These are phyloP conservation scores for Limnanthes douglasii DNA, from an alignment of 345 rosid species.

Conservation along the genomic window DNA sequence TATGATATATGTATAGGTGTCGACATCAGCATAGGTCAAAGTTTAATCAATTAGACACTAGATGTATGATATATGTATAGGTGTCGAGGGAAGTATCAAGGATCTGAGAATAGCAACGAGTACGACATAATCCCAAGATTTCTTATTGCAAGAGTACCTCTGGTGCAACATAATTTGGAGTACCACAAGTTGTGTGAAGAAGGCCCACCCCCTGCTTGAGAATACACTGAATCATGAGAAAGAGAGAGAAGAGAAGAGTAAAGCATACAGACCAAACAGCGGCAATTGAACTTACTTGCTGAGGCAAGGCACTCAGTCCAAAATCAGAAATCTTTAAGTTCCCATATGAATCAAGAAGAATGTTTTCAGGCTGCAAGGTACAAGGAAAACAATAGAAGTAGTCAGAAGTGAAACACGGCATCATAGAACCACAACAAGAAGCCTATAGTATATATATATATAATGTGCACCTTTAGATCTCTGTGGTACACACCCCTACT, in stretches of 20 bases:
- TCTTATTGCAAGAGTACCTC: too few species aligned
- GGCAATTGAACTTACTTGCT: slow-evolving; percentile 25
- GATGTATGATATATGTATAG: too few species aligned
- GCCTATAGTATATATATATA: too few species aligned
- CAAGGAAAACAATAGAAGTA: slow-evolving; percentile 3
- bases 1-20: too few species aligned
- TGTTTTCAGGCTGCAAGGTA: slow-evolving; percentile 49
- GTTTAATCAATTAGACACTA: too few species aligned
- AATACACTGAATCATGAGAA: too few species aligned
- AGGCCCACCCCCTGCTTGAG: too few species aligned
- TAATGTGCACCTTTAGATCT: slow-evolving; percentile 91
- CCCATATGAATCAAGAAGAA: slow-evolving; percentile 49
- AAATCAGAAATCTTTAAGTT: slow-evolving; percentile 71
- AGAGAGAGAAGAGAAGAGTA: slow-evolving; percentile 2
- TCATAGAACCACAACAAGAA: slow-evolving; percentile 4
- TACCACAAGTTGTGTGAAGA: slow-evolving; percentile 90
- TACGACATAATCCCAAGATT: too few species aligned
- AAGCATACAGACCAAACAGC: background rate
- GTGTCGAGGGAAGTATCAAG: too few species aligned
- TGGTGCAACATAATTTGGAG: too few species aligned
- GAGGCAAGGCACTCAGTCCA: slow-evolving; percentile 65
- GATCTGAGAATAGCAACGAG: too few species aligned
- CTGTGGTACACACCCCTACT: slow-evolving; percentile 84
- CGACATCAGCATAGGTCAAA: too few species aligned
- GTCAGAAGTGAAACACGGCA: slow-evolving; percentile 5